Evolutionary conservation across 2,329 filamentous ascomycete genomes (phyloP), one percentile per base, ranked within the genome.

Genomic region (Madurella mycetomatis): DNA sequence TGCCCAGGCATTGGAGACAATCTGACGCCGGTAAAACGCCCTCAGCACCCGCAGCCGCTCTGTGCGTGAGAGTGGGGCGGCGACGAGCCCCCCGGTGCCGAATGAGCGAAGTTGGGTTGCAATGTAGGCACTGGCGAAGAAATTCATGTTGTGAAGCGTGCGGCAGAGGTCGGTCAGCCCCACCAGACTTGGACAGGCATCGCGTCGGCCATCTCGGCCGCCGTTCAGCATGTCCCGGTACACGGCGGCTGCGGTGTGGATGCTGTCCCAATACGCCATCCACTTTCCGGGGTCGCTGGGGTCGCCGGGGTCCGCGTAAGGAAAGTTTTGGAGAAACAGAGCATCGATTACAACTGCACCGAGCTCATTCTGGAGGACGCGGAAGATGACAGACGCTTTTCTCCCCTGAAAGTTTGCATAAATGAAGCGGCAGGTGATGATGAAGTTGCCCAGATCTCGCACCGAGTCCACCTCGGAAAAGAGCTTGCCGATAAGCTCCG

Each of bases 1-100:
- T 13, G 51, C 51, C 51, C 51, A 57, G 32, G 48, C 55, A 12
- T 57, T 54, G 47, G 47, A 55, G 4, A 57, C 17, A 31, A 57
- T 51, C 19, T 54, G 55, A 44, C 43, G 55, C 25, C 50, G 54
- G 43, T 56, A 56, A 25, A 56, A 48, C 1, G 50, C 45, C 17
- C 46, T 31, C 45, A 56, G 5, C 12, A 56, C 46, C 1, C 55
- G 51, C 3, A n/a, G 47, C 15, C 51, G 51, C 39, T 57, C 55
- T 2, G 40, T 34, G 44, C 39, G 55, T 11, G 54, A 53, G n/a
- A 34, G 19, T 1, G 46, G 47, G 4, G 46, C 46, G 15, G 46
- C 9, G 47, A 8, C 15, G 31, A 4, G 17, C 18, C 13, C 25
- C 18, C 11, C 17, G 30, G 19, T 37, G 17, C n/a, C 2, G n/a